Evolutionary conservation across 371 early-diverging fungal genomes (phyloP).

Genomic region (Choanephora cucurbitarum): DNA sequence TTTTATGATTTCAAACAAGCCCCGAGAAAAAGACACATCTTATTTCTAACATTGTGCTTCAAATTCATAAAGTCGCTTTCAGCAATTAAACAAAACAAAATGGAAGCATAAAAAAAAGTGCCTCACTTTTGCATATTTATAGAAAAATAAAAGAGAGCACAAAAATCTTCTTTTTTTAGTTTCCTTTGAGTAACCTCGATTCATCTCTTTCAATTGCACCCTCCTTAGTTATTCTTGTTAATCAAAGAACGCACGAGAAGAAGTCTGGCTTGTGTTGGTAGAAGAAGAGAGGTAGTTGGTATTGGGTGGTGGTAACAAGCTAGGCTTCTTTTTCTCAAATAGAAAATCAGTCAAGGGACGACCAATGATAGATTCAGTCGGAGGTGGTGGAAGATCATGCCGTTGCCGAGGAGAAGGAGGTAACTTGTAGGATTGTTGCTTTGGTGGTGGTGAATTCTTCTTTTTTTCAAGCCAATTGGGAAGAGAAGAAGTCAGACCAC

Average conservation of each 20-base stretch:
- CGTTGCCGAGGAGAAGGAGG: slow-evolving; percentile 22
- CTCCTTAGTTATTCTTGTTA: not conserved
- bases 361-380: slow-evolving; percentile 25
- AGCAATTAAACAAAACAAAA: too few relatives aligned
- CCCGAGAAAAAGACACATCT: too few relatives aligned
- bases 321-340: slow-evolving; percentile 14
- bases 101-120: too few relatives aligned
- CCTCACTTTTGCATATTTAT: too few relatives aligned
- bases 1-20: too few relatives aligned
- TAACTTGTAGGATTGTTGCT: slow-evolving; percentile 15
- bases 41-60: too few relatives aligned
- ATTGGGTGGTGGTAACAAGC: not conserved
- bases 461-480: not conserved
- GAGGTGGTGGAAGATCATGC: slow-evolving; percentile 11
- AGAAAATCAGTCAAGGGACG: slow-evolving; percentile 39
- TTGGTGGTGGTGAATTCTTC: not conserved
- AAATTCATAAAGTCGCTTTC: too few relatives aligned
- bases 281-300: not conserved
- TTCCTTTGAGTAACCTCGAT: too few relatives aligned
- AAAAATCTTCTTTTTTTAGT: too few relatives aligned
- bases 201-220: too few relatives aligned
- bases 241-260: not conserved
- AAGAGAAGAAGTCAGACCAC: not conserved
- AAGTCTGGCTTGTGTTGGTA: not conserved
- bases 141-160: too few relatives aligned